phyloP scores from a whole-genome alignment of 1,284 basidiomycete genomes.

The Trametes pubescens region DNA sequence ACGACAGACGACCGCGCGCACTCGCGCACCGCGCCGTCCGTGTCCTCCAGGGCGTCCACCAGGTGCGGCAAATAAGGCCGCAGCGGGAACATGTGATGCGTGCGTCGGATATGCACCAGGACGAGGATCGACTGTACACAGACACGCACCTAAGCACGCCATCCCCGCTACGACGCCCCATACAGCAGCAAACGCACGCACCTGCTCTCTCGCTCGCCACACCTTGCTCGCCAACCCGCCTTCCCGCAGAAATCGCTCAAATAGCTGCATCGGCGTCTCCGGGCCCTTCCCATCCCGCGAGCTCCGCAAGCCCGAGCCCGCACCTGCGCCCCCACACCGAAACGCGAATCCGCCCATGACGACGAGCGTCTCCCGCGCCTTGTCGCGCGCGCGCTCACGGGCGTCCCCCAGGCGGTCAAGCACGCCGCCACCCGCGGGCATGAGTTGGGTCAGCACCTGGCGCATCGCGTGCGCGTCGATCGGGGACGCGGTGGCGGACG shows the following conservation, averaged over 20 bases:
- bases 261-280: conserved; percentile 78
- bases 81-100: conserved; percentile 80
- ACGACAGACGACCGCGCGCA: conserved; percentile 84
- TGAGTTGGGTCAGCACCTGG: conserved; percentile 69
- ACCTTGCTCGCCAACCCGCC: conserved; percentile 79
- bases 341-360: conserved; percentile 77
- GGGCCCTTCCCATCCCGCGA: conserved; percentile 73
- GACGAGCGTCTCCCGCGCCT: conserved; percentile 79
- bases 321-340: conserved; percentile 47
- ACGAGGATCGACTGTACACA: conserved; percentile 64
- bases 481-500: conserved; percentile 52
- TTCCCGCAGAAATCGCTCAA: conserved; percentile 82
- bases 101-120: conserved; percentile 72
- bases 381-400: conserved; percentile 74
- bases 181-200: conserved; percentile 45
- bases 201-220: conserved; percentile 86
- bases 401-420: conserved; percentile 86
- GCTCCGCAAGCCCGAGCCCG: conserved; percentile 51
- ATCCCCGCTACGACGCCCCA: not conserved
- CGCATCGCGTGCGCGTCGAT: conserved; percentile 69
- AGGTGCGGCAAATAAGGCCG: conserved; percentile 83
- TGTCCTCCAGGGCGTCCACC: conserved; percentile 89
- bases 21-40: conserved; percentile 89
- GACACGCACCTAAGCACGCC: conserved; percentile 14
- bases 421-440: conserved; percentile 72